A percentile compares a stretch with the other conserved stretches of the same genome.
Conservation (phyloP, 1,284 basidiomycete species). For the Ceratobasidium theobromae region DNA sequence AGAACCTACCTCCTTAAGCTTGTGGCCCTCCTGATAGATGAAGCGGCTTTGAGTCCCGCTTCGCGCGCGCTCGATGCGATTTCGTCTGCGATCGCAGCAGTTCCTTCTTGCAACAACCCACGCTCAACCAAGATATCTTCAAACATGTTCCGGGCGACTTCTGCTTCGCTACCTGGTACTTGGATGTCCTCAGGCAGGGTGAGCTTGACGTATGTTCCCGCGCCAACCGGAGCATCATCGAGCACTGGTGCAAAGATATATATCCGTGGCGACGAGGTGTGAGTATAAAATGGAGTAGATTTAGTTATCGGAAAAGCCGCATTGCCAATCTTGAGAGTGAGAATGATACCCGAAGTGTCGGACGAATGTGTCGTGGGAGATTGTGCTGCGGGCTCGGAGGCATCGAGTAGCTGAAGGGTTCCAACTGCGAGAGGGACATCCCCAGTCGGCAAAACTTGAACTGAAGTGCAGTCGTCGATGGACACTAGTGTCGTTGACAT, state of each 20-base stretch:
- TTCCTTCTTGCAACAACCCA: constrained; percentile 15
- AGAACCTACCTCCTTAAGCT: no score
- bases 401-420: constrained; percentile 5
- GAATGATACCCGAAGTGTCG: background rate
- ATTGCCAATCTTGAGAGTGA: constrained; percentile 21
- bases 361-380: background rate
- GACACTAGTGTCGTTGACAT: constrained; percentile 6
- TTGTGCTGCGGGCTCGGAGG: background rate
- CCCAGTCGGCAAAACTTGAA: constrained; percentile 8
- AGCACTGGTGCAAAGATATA: constrained; percentile 13
- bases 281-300: constrained; percentile 12
- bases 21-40: background rate
- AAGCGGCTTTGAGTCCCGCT: background rate
- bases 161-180: constrained; percentile 8
- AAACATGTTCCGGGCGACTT: background rate
- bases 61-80: constrained; percentile 6
- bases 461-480: constrained; percentile 5
- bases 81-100: constrained; percentile 3
- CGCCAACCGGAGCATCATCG: constrained; percentile 11
- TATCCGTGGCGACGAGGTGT: constrained; percentile 10
- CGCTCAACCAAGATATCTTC: constrained; percentile 16
- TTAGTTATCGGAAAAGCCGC: constrained; percentile 23
- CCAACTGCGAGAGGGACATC: constrained; percentile 13
- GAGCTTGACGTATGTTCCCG: constrained; percentile 24
- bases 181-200: constrained; percentile 7